Base-by-base conservation (phyloP, 2,329 filamentous ascomycete genomes). In the Exserohilum rostratum region DNA sequence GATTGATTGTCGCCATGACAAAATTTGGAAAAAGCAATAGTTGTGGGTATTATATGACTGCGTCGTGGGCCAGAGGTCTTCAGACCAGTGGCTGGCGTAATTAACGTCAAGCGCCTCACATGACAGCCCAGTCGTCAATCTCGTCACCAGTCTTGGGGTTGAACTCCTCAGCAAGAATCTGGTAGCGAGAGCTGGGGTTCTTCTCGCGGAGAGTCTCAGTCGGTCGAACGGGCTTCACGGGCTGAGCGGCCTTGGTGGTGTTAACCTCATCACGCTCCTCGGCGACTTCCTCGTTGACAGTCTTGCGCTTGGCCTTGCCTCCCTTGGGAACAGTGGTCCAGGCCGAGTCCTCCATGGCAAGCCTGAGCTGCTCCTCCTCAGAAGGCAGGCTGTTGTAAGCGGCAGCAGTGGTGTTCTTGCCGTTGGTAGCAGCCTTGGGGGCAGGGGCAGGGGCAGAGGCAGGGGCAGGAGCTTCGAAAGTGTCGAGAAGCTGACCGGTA, bases 271-370 rank as follows among this genome's bases (percentile, higher is more conserved):
- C 65, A 39, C 63, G 64, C 54, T 82, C 81, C 45, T 78, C 80
- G 56, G 72, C 71, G 27, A 74, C 46, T 46, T 62, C 79, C 45
- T 79, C 78, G 17, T 76, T 75, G 15, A 70, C 67, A 61, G 74
- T 77, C 72, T 80, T 81, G 70, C 80, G 80, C 71, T 83, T 80
- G 59, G 78, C 76, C 78, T 86, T 87, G 67, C 78, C 77, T 34
- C 72, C 75, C 61, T 77, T 83, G 29, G 82, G 77, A 20, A 87
- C 85, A 9, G 84, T 84, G 60, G 82, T 86, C 86, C 85, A 88
- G 47, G 82, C 81, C 51, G 81, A 80, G 40, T 67, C 65, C 78
- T 76, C 74, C 65, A 79, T 73, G 12, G 76, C 76, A 55, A 83
- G 75, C 40, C 80, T 80, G 67, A 86, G 74, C 71, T 87, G 84